phyloP scores from a whole-genome alignment of 2,329 filamentous ascomycete species.

The Paracamarosporium sp. region DNA sequence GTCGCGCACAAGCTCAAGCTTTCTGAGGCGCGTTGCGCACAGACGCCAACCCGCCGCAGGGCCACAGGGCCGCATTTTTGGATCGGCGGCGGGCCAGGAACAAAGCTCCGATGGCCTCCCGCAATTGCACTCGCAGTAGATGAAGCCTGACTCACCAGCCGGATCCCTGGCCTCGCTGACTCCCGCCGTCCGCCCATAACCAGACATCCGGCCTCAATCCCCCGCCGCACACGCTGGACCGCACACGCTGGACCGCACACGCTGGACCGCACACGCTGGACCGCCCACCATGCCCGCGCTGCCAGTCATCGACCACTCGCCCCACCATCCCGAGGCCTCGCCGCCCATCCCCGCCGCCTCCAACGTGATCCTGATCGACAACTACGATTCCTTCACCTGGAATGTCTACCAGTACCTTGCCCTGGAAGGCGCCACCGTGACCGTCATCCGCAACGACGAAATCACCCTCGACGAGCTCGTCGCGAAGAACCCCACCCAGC shows the following conservation, averaged over 20 bases:
- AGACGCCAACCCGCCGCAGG: conserved; percentile 4
- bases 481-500: conserved; percentile 83
- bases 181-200: background rate
- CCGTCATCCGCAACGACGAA: conserved; percentile 91
- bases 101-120: conserved; percentile 6
- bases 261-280: background rate
- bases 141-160: conserved; percentile 13
- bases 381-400: conserved; percentile 99
- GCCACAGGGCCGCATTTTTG: background rate
- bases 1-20: conserved; percentile 7
- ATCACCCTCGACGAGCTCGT: conserved; percentile 85
- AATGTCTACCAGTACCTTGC: conserved; percentile 99
- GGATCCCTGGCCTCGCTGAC: background rate
- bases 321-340: conserved; percentile 79
- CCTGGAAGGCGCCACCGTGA: conserved; percentile 91
- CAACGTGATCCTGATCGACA: conserved; percentile 95
- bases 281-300: conserved; percentile 49
- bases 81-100: conserved; percentile 2
- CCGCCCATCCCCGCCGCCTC: conserved; percentile 78
- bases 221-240: background rate
- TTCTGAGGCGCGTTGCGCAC: conserved; percentile 7
- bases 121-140: background rate
- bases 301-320: conserved; percentile 79
- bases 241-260: background rate
- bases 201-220: background rate